Evolutionary conservation across 164 flowering plant genomes (phyloP), one percentile per base, ranked within the genome.

Genomic region (Magnolia kwangsiensis): DNA sequence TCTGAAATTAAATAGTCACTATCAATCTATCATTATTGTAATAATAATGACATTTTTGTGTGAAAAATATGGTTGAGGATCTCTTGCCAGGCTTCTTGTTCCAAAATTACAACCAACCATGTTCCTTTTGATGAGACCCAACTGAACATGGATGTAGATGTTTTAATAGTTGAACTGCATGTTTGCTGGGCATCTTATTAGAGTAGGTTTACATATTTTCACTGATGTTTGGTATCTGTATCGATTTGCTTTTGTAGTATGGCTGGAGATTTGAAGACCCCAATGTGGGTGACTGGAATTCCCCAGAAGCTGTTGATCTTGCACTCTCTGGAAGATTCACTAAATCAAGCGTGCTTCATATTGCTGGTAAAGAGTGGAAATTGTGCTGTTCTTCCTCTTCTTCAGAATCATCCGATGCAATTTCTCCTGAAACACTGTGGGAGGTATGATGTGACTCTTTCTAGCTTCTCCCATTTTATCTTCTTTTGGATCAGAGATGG

Each of bases 391-490:
- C 85, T 50, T 84, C 95, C 76, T 79, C 58, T 69, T 82, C 82
- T 76, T 82, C 92, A 65, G 90, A 81, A 73, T 65, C 78, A 51
- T 85, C 75, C 51, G 83, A 82, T 29, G 84, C 87, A 37, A 78
- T 87, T 78, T 86, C 95, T 77, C 92, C 95, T 73, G 93, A 91
- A 80, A 88, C 85, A 50, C 81, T 96, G 81, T 94, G 99, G 99
- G 91, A 94, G 99, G 99, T 96, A 86, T 50, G 72, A 49, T 70
- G 9, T 2, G 51, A 23, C 24, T 10, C 8, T 29, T 51, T 9
- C 23, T 69, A 19, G 19, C 4, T 69, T 69, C 68, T 13, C 14
- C 20, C n/a, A n/a, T 51, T 59, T 29, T 4, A 37, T 37, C 45
- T 37, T 7, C 7, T 37, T 37, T 37, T 37, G 45, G 45, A 37